Percentiles rank a stretch among this genome's conserved stretches.
phyloP scores from a whole-genome alignment of 495 filamentous ascomycete genomes.

The Aspergillus affinis region DNA sequence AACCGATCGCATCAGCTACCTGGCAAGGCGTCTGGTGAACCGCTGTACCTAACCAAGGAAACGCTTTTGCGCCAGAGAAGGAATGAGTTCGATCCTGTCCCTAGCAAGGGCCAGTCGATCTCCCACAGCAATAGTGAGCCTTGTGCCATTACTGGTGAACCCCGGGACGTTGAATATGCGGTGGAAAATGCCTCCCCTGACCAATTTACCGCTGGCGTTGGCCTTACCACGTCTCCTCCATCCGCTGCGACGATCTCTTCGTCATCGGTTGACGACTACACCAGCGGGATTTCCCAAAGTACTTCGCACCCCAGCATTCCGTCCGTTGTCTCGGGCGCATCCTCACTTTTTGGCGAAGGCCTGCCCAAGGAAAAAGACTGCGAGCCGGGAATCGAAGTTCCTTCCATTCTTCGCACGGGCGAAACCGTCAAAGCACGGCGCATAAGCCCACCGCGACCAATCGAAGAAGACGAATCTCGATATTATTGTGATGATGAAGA shows the following conservation, averaged over 20 bases:
- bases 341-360: conserved; percentile 65
- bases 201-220: conserved; percentile 43
- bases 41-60: conserved; percentile 45
- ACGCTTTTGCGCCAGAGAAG: conserved; percentile 36
- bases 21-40: conserved; percentile 41
- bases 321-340: conserved; percentile 75
- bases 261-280: conserved; percentile 51
- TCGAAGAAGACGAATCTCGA: conserved; percentile 42
- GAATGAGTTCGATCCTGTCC: conserved; percentile 32
- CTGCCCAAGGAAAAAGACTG: conserved; percentile 24
- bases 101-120: conserved; percentile 21
- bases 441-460: conserved; percentile 21
- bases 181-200: conserved; percentile 41
- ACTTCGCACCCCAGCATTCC: conserved; percentile 75
- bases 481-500: conserved; percentile 50
- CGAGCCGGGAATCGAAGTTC: conserved; percentile 28
- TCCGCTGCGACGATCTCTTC: conserved; percentile 54
- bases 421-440: conserved; percentile 44
- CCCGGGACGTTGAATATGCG: conserved; percentile 48
- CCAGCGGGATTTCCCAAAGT: conserved; percentile 60
- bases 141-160: conserved; percentile 31
- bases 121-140: conserved; percentile 28
- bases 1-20: conserved; percentile 40
- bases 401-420: conserved; percentile 46
- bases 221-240: conserved; percentile 52